A percentile compares a stretch with the other conserved stretches of the same genome.
Conservation (phyloP, 2,329 filamentous ascomycete genomes). For the Fusarium veterinarium region DNA sequence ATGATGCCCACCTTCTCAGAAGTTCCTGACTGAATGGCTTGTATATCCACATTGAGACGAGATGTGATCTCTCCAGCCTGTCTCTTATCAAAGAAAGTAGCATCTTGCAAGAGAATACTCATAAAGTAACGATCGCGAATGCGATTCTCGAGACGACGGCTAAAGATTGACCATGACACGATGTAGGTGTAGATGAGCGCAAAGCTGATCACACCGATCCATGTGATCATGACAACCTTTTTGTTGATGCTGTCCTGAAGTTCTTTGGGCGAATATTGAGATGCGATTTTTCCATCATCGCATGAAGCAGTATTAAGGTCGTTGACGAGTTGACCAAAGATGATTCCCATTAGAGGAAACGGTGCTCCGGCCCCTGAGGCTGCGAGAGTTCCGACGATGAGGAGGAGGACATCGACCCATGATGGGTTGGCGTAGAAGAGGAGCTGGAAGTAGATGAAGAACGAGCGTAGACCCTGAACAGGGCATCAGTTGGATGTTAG, state of each 20-base stretch:
- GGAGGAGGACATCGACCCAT: constrained; percentile 56
- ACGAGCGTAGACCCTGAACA: constrained; percentile 30
- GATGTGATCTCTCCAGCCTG: constrained; percentile 72
- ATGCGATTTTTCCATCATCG: constrained; percentile 44
- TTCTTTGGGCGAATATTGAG: constrained; percentile 40
- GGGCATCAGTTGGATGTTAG: constrained; percentile 9
- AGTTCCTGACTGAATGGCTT: constrained; percentile 74
- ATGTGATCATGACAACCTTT: constrained; percentile 71
- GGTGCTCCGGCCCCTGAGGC: constrained; percentile 70
- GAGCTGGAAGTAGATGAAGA: constrained; percentile 57
- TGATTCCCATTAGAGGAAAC: constrained; percentile 71
- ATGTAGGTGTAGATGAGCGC: constrained; percentile 72
- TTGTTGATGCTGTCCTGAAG: constrained; percentile 61
- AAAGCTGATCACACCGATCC: constrained; percentile 72
- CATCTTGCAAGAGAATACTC: constrained; percentile 69
- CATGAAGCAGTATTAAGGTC: constrained; percentile 70
- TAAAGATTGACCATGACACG: constrained; percentile 72
- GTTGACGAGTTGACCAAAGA: constrained; percentile 73
- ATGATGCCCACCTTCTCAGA: constrained; percentile 77
- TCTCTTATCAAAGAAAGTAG: constrained; percentile 72
- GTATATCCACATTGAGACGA: constrained; percentile 73
- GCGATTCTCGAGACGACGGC: constrained; percentile 71
- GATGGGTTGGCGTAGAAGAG: constrained; percentile 59
- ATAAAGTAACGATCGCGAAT: constrained; percentile 70
- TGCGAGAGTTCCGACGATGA: constrained; percentile 55